Conservation (phyloP, 176 grass and related monocot species). For the Olyra latifolia region DNA sequence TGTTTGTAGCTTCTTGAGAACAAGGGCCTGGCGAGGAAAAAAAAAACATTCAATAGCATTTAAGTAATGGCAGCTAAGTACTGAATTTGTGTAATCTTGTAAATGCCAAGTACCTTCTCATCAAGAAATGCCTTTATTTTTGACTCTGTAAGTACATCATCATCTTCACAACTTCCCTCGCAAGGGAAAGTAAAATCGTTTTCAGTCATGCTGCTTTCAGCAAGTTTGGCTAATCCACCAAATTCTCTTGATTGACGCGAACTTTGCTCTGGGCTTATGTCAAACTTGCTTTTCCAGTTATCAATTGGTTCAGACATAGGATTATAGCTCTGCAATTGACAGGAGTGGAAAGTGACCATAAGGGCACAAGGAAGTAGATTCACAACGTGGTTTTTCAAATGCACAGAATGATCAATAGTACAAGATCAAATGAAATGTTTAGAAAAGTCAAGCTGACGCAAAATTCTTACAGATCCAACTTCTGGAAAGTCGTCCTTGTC, state of each 20-base stretch:
- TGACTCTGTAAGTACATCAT: conserved; percentile 79
- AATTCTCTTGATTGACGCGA: conserved; percentile 47
- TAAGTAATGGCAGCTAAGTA: conserved; percentile 20
- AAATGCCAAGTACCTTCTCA: conserved; percentile 68
- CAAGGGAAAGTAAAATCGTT: conserved; percentile 69
- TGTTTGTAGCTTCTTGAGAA: conserved; percentile 95
- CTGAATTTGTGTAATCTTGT: conserved; percentile 15
- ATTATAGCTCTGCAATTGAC: conserved; percentile 73
- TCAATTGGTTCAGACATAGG: conserved; percentile 86
- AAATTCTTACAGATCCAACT: conserved; percentile 77
- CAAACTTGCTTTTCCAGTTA: conserved; percentile 78
- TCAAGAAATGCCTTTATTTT: conserved; percentile 97
- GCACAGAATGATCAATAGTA: background rate
- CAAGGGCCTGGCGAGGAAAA: conserved; percentile 67
- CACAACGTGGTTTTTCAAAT: conserved; percentile 25
- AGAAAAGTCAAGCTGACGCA: conserved; percentile 16
- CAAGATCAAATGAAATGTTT: conserved; percentile 34
- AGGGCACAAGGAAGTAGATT: background rate
- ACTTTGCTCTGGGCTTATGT: conserved; percentile 45
- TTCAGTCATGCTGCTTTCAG: conserved; percentile 42
- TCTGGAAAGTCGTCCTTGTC: conserved; percentile 60
- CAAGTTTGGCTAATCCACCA: conserved; percentile 45
- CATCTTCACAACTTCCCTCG: conserved; percentile 73
- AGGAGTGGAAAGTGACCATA: conserved; percentile 13
- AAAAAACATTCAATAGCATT: conserved; percentile 26